Conservation (phyloP, 164 flowering plant species). For the Dillenia suffruticosa region DNA sequence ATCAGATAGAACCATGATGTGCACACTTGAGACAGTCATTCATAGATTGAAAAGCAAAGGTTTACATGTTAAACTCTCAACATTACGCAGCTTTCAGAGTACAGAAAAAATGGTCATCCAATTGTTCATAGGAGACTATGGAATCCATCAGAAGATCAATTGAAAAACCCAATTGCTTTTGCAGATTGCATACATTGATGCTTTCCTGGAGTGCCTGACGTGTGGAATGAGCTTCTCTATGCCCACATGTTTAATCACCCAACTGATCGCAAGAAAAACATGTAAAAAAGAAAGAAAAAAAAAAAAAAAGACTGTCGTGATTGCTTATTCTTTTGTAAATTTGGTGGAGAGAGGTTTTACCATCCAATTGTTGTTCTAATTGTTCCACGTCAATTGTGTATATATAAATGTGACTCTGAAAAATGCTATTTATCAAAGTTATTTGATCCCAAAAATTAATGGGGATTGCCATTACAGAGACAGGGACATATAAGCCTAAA, state of each 20-base stretch:
- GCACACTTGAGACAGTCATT: slow-evolving; percentile 27
- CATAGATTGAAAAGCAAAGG: slow-evolving; percentile 32
- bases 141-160: slow-evolving; percentile 41
- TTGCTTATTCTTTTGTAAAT: too few relatives aligned
- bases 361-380: too few relatives aligned
- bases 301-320: too few relatives aligned
- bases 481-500: too few relatives aligned
- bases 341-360: too few relatives aligned
- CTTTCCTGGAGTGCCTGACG: slow-evolving; percentile 55
- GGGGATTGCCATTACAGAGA: too few relatives aligned
- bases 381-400: too few relatives aligned
- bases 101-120: slow-evolving; percentile 61
- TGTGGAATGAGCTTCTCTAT: slow-evolving; percentile 8
- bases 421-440: too few relatives aligned
- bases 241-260: slow-evolving; percentile 12
- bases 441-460: too few relatives aligned
- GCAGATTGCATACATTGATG: slow-evolving; percentile 70
- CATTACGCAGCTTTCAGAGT: slow-evolving; percentile 61
- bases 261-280: too few relatives aligned
- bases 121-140: slow-evolving; percentile 52
- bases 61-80: slow-evolving; percentile 40
- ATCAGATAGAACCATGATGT: slow-evolving; percentile 42
- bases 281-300: too few relatives aligned
- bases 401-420: too few relatives aligned
- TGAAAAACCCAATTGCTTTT: slow-evolving; percentile 34